Percentiles rank a stretch among this genome's conserved stretches.
These are phyloP conservation scores for Dianthus caryophyllus DNA, from an alignment of 148 eudicot species.

Conservation along the genomic window DNA sequence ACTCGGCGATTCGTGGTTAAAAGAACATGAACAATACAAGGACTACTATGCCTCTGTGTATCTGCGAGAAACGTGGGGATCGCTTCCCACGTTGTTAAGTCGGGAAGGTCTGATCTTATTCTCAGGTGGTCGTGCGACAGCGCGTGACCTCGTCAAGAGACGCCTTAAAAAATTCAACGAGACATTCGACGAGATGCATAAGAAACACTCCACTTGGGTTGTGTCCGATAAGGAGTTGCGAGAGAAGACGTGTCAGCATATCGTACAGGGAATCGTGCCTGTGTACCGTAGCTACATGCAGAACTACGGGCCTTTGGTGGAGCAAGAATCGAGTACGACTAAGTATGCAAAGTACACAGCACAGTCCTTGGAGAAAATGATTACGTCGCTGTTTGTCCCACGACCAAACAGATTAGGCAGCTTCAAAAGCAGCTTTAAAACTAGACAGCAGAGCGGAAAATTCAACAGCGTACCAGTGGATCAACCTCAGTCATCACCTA, in stretches of 20 bases:
- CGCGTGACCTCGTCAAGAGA: constrained; percentile 77
- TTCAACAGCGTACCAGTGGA: constrained; percentile 42
- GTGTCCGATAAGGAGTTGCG: constrained; percentile 56
- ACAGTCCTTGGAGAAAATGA: constrained; percentile 58
- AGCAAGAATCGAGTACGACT: constrained; percentile 64
- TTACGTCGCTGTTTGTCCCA: constrained; percentile 50
- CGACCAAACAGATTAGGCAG: constrained; percentile 49
- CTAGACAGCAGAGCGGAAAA: constrained; percentile 58
- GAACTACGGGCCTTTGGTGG: constrained; percentile 78
- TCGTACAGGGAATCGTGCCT: constrained; percentile 75
- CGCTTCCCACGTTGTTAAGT: constrained; percentile 65
- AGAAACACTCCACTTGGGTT: constrained; percentile 58
- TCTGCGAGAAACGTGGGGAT: constrained; percentile 69
- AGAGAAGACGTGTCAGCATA: constrained; percentile 61
- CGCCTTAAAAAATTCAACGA: constrained; percentile 63
- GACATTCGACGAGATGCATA: constrained; percentile 63
- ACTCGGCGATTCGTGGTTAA: constrained; percentile 63
- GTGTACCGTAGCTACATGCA: constrained; percentile 84
- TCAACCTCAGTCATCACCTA: constrained; percentile 38
- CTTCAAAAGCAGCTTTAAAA: constrained; percentile 60
- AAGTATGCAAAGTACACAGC: constrained; percentile 76
- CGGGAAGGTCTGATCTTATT: constrained; percentile 76
- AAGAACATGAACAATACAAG: constrained; percentile 60
- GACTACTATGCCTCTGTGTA: constrained; percentile 44
- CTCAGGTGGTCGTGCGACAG: constrained; percentile 82